Percentiles rank a stretch among this genome's conserved stretches.
Evolutionary conservation across 768 basidiomycete species (phyloP).

Genomic region (Rickenella mellea): DNA sequence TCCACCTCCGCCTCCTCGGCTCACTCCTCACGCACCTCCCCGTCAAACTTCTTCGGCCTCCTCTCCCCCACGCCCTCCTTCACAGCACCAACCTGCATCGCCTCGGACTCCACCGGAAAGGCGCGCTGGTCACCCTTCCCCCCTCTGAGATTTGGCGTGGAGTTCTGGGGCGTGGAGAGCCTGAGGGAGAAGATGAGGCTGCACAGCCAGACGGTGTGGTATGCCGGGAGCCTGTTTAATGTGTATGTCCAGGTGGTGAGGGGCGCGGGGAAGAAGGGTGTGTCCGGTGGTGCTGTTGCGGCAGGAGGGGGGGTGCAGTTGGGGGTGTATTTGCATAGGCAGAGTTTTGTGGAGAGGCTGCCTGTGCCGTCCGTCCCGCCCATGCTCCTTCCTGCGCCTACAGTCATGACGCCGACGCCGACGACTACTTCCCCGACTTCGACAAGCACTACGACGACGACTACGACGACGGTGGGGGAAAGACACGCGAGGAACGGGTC

Average conservation of each 20-base stretch:
- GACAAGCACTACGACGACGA: neutral
- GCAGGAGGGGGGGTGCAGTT: conserved; percentile 52
- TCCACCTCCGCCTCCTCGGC: conserved; percentile 16
- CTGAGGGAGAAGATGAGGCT: conserved; percentile 79
- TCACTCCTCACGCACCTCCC: conserved; percentile 21
- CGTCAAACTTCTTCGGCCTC: conserved; percentile 59
- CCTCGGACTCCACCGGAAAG: conserved; percentile 33
- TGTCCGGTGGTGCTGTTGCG: too few relatives aligned
- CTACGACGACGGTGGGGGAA: neutral
- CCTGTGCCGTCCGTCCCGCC: conserved; percentile 58
- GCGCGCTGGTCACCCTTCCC: conserved; percentile 59
- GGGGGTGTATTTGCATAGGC: conserved; percentile 84
- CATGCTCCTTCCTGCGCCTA: neutral
- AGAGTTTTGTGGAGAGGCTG: conserved; percentile 70
- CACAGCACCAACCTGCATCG: conserved; percentile 27
- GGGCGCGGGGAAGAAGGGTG: conserved; percentile 48
- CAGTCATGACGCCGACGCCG: neutral
- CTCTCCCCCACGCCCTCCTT: conserved; percentile 30
- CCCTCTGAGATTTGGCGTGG: conserved; percentile 79
- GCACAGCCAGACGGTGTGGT: conserved; percentile 82
- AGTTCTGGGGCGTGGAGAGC: conserved; percentile 80
- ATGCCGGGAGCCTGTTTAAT: conserved; percentile 82
- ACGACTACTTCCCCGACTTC: neutral
- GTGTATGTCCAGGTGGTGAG: conserved; percentile 83
- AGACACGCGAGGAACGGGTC: neutral